Evolutionary conservation across 768 basidiomycete species (phyloP).

Genomic region (Dentipellis sp.): DNA sequence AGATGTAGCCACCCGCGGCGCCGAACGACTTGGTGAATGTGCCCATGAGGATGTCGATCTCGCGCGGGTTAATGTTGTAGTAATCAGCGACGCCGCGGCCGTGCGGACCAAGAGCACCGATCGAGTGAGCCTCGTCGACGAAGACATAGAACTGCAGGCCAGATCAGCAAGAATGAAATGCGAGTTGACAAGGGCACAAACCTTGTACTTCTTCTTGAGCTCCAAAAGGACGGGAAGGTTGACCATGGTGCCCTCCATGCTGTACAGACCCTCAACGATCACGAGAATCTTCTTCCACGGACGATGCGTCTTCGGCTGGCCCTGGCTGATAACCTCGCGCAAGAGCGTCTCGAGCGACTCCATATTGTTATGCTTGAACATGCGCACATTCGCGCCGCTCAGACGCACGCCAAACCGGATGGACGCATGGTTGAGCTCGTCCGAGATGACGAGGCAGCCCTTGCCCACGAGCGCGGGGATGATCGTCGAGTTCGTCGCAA

Average conservation of each 20-base stretch:
- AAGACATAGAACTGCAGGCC: conserved; percentile 80
- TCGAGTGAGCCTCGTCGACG: conserved; percentile 95
- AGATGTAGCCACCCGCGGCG: conserved; percentile 90
- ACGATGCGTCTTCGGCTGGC: conserved; percentile 95
- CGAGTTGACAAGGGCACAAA: conserved; percentile 23
- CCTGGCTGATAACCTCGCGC: conserved; percentile 90
- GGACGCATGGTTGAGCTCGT: conserved; percentile 93
- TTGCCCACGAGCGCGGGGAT: conserved; percentile 88
- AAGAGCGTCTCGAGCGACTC: conserved; percentile 67
- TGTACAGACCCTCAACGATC: conserved; percentile 92
- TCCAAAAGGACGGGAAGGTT: conserved; percentile 77
- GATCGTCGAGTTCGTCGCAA: conserved; percentile 88
- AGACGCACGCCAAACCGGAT: conserved; percentile 89
- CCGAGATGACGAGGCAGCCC: conserved; percentile 91
- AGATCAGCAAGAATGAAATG: background rate
- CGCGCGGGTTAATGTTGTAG: conserved; percentile 73
- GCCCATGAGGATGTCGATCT: conserved; percentile 93
- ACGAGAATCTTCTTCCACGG: conserved; percentile 98
- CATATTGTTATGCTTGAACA: conserved; percentile 99
- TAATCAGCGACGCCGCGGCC: conserved; percentile 96
- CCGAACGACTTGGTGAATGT: conserved; percentile 97
- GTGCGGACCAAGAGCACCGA: conserved; percentile 90
- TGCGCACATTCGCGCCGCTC: conserved; percentile 80
- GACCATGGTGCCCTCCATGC: conserved; percentile 96
- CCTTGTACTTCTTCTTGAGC: conserved; percentile 94